Evolutionary conservation across 257 asterid species (phyloP).

Genomic region (Petrea volubilis): DNA sequence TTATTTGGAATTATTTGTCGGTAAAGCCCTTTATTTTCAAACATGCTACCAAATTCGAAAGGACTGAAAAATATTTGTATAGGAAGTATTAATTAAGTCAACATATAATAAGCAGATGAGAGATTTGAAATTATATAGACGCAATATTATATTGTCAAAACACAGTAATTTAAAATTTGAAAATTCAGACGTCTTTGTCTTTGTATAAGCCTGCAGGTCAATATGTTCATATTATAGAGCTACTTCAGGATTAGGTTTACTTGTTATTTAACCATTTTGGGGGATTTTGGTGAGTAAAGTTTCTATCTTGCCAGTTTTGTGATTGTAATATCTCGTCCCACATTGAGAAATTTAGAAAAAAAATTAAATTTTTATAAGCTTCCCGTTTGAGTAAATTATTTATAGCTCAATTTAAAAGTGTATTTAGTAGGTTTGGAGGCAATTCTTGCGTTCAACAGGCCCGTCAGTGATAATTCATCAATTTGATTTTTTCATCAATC

Average conservation of each 20-base stretch:
- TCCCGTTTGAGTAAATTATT: no score
- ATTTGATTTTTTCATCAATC: no score
- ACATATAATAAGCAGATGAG: background rate
- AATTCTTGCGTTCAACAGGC: no score
- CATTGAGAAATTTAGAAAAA: no score
- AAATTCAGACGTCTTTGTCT: background rate
- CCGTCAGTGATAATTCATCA: no score
- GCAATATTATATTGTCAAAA: conserved; percentile 20
- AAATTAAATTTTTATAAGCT: no score
- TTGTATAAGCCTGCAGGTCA: background rate
- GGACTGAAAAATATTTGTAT: background rate
- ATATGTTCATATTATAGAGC: background rate
- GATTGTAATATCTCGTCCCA: no score
- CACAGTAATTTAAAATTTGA: background rate
- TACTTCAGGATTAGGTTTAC: background rate
- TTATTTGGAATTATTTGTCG: background rate
- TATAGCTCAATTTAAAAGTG: no score
- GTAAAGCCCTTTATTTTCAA: conserved; percentile 9
- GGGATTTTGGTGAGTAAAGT: no score
- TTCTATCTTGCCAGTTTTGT: no score
- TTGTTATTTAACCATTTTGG: no score
- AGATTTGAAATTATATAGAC: background rate
- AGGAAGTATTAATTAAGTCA: conserved; percentile 8
- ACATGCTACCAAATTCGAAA: conserved; percentile 2
- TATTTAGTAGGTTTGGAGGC: no score